Evolutionary conservation across 2,329 filamentous ascomycete species (phyloP), one percentile per base, ranked within the genome.

Genomic region (Ascochyta fabae): DNA sequence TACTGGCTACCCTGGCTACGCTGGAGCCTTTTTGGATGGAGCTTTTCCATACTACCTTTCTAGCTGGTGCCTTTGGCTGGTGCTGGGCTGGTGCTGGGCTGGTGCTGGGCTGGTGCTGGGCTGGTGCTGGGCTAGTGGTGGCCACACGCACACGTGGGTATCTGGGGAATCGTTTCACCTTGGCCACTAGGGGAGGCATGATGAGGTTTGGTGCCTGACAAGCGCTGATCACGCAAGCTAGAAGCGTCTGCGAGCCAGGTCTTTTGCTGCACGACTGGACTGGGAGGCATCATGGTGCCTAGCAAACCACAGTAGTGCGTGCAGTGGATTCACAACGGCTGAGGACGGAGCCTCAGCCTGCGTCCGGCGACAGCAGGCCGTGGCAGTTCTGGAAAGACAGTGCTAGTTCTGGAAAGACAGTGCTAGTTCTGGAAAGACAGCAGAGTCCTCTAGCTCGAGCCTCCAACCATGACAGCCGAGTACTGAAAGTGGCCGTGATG

Each of bases 161-260:
- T 68, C 73, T 70, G 73, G 73, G 71, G 72, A 73, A 66, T 68
- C 54, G 72, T 75, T 74, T 74, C 72, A 74, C 60, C 43, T 67
- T 68, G 63, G 64, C 63, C 65, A 59, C 51, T 58, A 60, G 52
- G 55, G 57, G 57, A 54, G 62, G 38, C 56, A 56, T 48, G 34
- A 58, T 47, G 53, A 56, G 56, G 57, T 59, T 62, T 65, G 61
- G 60, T 60, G 53, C 58, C 51, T 59, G 60, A 61, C 56, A 54
- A 56, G 59, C 53, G 59, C 53, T 51, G 56, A 48, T 52, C 60
- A 56, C 47, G 58, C 59, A 51, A 56, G 60, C 48, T 59, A 38
- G 48, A 58, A 47, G 33, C 38, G 46, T 45, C 52, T 49, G 44
- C 45, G 47, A 29, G 19, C 43, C 42, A 56, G 57, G 40, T 48